phyloP scores from a whole-genome alignment of 805 yeast species.

The Yamadazyma insecticola region DNA sequence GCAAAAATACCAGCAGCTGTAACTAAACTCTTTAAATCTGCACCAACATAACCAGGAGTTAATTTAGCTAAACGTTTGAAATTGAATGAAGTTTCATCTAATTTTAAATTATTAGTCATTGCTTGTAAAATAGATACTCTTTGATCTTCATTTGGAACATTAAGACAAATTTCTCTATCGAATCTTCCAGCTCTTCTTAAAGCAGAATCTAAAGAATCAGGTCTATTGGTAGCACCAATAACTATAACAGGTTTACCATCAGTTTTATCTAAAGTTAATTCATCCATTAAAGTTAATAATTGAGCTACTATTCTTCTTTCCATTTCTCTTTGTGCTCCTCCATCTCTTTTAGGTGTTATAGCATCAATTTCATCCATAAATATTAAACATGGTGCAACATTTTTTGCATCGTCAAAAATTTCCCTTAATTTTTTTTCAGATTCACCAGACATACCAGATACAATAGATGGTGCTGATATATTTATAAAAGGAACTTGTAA shows the following conservation, averaged over 20 bases:
- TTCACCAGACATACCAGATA: slow-evolving; percentile 99
- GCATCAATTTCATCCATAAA: slow-evolving; percentile 98
- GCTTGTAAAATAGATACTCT: slow-evolving; percentile 71
- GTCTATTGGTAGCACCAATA: slow-evolving; percentile 95
- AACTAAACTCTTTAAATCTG: slow-evolving; percentile 89
- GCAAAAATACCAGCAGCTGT: slow-evolving; percentile 95
- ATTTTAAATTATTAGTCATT: slow-evolving; percentile 62
- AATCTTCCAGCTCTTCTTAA: slow-evolving; percentile 95
- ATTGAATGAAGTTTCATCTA: slow-evolving; percentile 63
- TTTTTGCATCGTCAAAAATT: slow-evolving; percentile 86
- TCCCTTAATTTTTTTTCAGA: slow-evolving; percentile 92
- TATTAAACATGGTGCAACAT: slow-evolving; percentile 85
- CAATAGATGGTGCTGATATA: slow-evolving; percentile 92
- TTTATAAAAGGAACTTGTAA: slow-evolving; percentile 88
- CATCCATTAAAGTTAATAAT: slow-evolving; percentile 90
- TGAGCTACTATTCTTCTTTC: slow-evolving; percentile 96
- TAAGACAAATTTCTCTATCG: slow-evolving; percentile 88
- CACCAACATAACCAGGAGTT: slow-evolving; percentile 98
- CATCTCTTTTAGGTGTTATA: slow-evolving; percentile 95
- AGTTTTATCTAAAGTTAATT: slow-evolving; percentile 79
- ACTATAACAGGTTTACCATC: slow-evolving; percentile 90
- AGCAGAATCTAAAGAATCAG: slow-evolving; percentile 92
- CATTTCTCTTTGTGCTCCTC: slow-evolving; percentile 94
- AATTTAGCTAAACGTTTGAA: slow-evolving; percentile 72
- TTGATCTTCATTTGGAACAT: slow-evolving; percentile 88